Percentiles rank a stretch among this genome's conserved stretches.
Conservation (phyloP, 352 stramenopile species). For the Pythium coloratum region DNA sequence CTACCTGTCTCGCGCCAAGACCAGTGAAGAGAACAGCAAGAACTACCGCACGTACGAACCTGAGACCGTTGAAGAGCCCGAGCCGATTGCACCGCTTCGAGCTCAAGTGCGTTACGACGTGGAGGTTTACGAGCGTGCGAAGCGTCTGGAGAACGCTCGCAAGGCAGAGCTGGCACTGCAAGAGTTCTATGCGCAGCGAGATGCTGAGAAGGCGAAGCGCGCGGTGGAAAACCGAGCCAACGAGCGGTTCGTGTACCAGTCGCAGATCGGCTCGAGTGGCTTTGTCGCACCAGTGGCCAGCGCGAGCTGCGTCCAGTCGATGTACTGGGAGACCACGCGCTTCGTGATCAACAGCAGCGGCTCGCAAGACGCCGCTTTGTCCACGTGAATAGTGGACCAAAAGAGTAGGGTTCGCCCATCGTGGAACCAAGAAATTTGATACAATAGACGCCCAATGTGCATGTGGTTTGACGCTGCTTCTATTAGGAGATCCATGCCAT, state of each 20-base stretch:
- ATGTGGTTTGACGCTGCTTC: neutral
- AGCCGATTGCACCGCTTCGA: conserved; percentile 33
- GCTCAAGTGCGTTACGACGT: conserved; percentile 27
- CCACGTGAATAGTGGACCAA: neutral
- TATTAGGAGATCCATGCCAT: conserved; percentile 47
- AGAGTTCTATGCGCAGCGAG: conserved; percentile 22
- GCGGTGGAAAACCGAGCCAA: conserved; percentile 23
- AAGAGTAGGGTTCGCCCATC: neutral
- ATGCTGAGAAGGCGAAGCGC: conserved; percentile 9
- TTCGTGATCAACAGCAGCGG: conserved; percentile 7
- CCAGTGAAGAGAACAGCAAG: conserved; percentile 53
- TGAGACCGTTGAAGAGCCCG: conserved; percentile 23
- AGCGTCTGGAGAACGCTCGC: conserved; percentile 20
- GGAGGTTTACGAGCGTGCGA: conserved; percentile 23
- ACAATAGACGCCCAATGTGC: conserved; percentile 17
- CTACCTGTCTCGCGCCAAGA: conserved; percentile 50
- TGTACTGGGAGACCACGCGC: conserved; percentile 23
- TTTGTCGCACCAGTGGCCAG: neutral
- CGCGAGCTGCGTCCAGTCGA: conserved; percentile 1
- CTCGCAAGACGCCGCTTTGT: neutral
- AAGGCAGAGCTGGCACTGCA: conserved; percentile 19
- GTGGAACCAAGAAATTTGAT: neutral
- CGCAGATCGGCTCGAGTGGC: conserved; percentile 14
- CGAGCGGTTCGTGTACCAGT: conserved; percentile 24
- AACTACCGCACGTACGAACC: conserved; percentile 20